Evolutionary conservation across 768 basidiomycete genomes (phyloP).

Genomic region (Phaeotremella fagi): DNA sequence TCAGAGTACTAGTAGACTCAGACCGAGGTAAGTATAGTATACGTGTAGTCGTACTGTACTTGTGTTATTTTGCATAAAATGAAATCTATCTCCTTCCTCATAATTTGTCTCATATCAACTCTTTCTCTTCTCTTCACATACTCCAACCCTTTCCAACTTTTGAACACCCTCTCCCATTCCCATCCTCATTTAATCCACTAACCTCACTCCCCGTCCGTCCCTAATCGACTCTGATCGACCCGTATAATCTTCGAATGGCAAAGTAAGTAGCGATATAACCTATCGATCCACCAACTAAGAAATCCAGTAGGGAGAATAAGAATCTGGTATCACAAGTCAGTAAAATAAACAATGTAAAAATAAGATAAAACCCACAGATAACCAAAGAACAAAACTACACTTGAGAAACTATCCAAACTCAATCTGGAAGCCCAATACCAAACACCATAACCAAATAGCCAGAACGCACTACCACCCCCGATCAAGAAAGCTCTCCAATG

Average conservation of each 20-base stretch:
- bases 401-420: constrained; percentile 75
- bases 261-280: constrained; percentile 88
- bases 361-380: constrained; percentile 56
- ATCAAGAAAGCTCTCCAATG: constrained; percentile 92
- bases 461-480: constrained; percentile 87
- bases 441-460: constrained; percentile 81
- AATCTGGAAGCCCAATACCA: constrained; percentile 68
- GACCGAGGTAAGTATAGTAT: too few relatives aligned
- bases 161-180: too few relatives aligned
- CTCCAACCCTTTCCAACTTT: too few relatives aligned
- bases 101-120: too few relatives aligned
- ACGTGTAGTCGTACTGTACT: too few relatives aligned
- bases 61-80: too few relatives aligned
- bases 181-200: too few relatives aligned
- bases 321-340: constrained; percentile 46
- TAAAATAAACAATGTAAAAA: background rate
- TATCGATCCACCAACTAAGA: constrained; percentile 84
- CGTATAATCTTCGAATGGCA: constrained; percentile 79
- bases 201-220: background rate
- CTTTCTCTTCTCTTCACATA: too few relatives aligned
- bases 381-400: constrained; percentile 78
- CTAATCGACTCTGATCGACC: constrained; percentile 47
- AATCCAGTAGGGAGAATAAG: constrained; percentile 74
- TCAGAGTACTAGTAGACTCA: too few relatives aligned
- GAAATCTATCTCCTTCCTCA: too few relatives aligned